Percentiles rank a stretch among this genome's conserved stretches.
Conservation (phyloP, 129 eudicot species). For the Logfia minima region DNA sequence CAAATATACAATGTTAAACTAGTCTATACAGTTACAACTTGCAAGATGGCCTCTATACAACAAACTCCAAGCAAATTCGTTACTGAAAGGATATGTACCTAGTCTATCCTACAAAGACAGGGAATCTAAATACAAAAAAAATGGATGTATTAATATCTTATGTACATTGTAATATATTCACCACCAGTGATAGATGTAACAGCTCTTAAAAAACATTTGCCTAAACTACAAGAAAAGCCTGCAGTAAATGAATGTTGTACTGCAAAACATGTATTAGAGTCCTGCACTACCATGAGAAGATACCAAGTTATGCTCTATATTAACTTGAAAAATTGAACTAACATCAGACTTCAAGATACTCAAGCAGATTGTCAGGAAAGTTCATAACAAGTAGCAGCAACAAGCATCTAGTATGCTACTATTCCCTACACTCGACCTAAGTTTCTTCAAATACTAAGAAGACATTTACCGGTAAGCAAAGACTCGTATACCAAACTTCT, state of each 20-base stretch:
- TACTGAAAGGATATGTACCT: neutral
- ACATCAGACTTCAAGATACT: neutral
- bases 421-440: neutral
- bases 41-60: neutral
- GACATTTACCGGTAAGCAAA: neutral
- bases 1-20: neutral
- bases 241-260: neutral
- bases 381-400: neutral
- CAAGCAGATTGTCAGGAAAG: neutral
- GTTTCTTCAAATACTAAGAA: neutral
- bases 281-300: neutral
- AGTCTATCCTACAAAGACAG: neutral
- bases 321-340: neutral
- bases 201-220: neutral
- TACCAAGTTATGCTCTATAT: neutral
- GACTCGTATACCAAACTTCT: neutral
- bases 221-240: neutral
- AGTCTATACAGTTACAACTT: neutral
- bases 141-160: conserved; percentile 2
- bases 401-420: neutral
- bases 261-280: conserved; percentile 3
- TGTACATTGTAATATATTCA: neutral
- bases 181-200: neutral
- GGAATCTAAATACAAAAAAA: neutral
- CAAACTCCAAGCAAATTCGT: neutral